Evolutionary conservation across 2,329 filamentous ascomycete species (phyloP).

Genomic region (Colletotrichum spaethianum): DNA sequence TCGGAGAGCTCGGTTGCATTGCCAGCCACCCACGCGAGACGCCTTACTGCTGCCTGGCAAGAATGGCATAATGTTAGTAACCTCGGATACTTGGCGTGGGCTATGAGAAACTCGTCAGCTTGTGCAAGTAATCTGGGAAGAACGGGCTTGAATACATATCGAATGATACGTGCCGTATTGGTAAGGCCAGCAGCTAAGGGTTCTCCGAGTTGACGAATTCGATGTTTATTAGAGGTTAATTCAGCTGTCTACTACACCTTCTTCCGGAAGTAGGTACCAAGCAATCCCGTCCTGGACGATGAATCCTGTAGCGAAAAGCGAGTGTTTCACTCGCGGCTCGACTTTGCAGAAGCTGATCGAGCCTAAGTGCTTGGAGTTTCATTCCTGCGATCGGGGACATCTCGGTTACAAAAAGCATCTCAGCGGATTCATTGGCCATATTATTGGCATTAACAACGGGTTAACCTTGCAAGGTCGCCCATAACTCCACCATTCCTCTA

Average conservation of each 20-base stretch:
- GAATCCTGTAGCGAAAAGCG: constrained; percentile 28
- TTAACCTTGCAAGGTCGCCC: background rate
- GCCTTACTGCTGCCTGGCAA: background rate
- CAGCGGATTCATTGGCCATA: constrained; percentile 43
- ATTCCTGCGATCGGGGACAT: constrained; percentile 40
- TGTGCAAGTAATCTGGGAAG: background rate
- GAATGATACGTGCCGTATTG: constrained; percentile 55
- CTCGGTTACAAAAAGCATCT: constrained; percentile 31
- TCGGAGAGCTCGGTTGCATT: background rate
- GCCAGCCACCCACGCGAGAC: background rate
- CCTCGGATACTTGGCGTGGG: background rate
- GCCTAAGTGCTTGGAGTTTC: constrained; percentile 43
- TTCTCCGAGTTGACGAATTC: constrained; percentile 49
- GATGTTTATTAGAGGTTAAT: constrained; percentile 52
- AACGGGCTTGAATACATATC: constrained; percentile 47
- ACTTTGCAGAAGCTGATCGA: constrained; percentile 42
- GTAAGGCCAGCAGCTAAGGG: constrained; percentile 51
- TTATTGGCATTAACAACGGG: constrained; percentile 48
- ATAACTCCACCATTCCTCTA: background rate
- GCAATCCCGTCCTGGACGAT: background rate
- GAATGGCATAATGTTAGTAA: background rate
- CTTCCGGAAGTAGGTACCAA: constrained; percentile 46
- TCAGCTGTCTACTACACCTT: constrained; percentile 51
- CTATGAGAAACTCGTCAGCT: background rate
- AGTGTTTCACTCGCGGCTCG: constrained; percentile 18